Conservation (phyloP, 139 green algal species). For the Chara braunii region DNA sequence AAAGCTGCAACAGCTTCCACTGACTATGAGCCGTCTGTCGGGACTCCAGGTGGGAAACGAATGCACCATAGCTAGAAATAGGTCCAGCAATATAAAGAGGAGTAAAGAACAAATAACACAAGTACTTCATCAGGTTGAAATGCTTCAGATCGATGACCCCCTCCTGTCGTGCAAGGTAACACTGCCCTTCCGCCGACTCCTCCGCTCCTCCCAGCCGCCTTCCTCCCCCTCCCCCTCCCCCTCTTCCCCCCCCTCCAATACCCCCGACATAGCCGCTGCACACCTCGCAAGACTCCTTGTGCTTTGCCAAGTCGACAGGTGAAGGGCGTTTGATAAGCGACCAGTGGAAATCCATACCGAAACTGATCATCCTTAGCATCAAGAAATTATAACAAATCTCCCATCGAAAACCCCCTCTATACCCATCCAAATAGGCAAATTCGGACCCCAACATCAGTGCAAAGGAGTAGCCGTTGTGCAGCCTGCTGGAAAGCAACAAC, state of each 20-base stretch:
- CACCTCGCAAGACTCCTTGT: no score
- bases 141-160: background rate
- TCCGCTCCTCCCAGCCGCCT: background rate
- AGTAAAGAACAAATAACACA: conserved; percentile 73
- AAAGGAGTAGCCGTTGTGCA: conserved; percentile 23
- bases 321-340: no score
- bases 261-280: no score
- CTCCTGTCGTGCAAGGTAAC: conserved; percentile 1
- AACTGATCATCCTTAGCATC: conserved; percentile 75
- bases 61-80: conserved; percentile 75
- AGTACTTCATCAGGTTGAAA: conserved; percentile 36
- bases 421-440: conserved; percentile 46
- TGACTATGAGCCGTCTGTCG: conserved; percentile 7
- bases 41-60: conserved; percentile 50
- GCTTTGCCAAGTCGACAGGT: no score
- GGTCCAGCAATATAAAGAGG: conserved; percentile 90
- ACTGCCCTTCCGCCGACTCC: background rate
- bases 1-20: conserved; percentile 51
- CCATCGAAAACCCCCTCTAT: conserved; percentile 67
- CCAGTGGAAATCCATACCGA: conserved; percentile 70
- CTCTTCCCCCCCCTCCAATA: no score
- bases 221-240: background rate
- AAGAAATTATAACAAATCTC: conserved; percentile 85
- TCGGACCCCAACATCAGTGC: background rate
- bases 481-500: conserved; percentile 9